These are phyloP conservation scores for Rhizopogon vesiculosus DNA, from an alignment of 768 basidiomycete species.

Conservation along the genomic window DNA sequence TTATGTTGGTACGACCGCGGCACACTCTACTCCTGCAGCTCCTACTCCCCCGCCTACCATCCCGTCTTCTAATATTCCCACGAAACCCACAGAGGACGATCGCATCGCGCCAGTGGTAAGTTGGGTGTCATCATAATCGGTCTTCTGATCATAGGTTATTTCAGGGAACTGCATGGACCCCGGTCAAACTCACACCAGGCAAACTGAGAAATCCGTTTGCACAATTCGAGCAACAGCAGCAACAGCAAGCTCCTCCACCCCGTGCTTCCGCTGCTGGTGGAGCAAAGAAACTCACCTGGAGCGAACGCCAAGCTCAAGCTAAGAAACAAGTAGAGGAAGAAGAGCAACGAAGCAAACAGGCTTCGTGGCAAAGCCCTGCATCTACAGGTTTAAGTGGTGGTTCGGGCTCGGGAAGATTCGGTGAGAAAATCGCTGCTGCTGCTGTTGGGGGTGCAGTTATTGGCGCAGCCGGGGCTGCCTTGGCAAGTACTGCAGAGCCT, in stretches of 20 bases:
- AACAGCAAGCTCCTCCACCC: slow-evolving; percentile 28
- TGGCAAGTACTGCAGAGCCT: slow-evolving; percentile 15
- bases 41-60: slow-evolving; percentile 31
- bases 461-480: slow-evolving; percentile 22
- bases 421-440: slow-evolving; percentile 22
- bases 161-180: slow-evolving; percentile 79
- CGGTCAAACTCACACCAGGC: slow-evolving; percentile 83
- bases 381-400: slow-evolving; percentile 28
- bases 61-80: slow-evolving; percentile 43
- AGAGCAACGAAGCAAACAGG: slow-evolving; percentile 55
- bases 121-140: neutral
- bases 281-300: slow-evolving; percentile 87
- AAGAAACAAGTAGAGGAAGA: slow-evolving; percentile 86
- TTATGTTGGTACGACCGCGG: slow-evolving; percentile 4
- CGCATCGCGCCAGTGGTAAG: slow-evolving; percentile 72
- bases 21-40: slow-evolving; percentile 20
- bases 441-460: slow-evolving; percentile 29
- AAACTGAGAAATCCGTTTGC: slow-evolving; percentile 85
- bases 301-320: slow-evolving; percentile 85
- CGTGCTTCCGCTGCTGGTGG: slow-evolving; percentile 23
- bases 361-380: slow-evolving; percentile 39
- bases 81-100: slow-evolving; percentile 75
- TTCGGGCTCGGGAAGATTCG: slow-evolving; percentile 37
- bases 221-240: slow-evolving; percentile 46
- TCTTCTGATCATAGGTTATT: neutral